Evolutionary conservation across 495 filamentous ascomycete species (phyloP).

Genomic region (Pyrenula massariospora): DNA sequence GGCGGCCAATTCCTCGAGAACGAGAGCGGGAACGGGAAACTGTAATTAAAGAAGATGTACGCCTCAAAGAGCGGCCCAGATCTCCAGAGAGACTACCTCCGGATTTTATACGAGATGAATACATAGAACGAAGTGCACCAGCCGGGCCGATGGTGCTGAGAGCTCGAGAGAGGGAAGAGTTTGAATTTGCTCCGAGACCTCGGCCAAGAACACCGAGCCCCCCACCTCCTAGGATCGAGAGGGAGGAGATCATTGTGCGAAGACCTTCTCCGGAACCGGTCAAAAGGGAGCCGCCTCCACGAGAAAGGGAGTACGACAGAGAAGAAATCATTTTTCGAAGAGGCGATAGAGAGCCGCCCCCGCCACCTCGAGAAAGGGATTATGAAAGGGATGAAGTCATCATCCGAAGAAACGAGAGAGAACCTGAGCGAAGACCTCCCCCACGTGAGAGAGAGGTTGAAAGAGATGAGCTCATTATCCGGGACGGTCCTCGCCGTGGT

Average conservation of each 20-base stretch:
- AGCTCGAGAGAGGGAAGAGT: not conserved
- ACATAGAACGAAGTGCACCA: not conserved
- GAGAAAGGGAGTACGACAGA: conserved; percentile 6
- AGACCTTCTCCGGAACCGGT: not conserved
- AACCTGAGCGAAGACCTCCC: not conserved
- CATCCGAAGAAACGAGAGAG: conserved; percentile 8
- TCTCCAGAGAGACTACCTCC: not conserved
- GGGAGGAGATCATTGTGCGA: not conserved
- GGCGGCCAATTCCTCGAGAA: not conserved
- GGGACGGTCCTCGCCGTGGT: conserved; percentile 11
- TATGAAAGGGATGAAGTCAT: conserved; percentile 15
- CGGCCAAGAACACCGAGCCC: conserved; percentile 1
- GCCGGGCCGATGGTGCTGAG: not conserved
- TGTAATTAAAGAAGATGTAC: not conserved
- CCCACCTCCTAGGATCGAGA: not conserved
- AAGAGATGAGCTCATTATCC: conserved; percentile 22
- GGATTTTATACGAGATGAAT: not conserved
- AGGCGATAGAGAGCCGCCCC: conserved; percentile 5
- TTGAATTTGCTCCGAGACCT: not conserved
- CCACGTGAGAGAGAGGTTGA: conserved; percentile 17
- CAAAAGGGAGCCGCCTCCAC: not conserved
- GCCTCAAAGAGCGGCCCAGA: not conserved
- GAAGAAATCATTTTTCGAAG: conserved; percentile 12
- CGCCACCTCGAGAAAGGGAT: conserved; percentile 3
- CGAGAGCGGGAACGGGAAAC: not conserved